phyloP scores from a whole-genome alignment of 805 yeast genomes.

The Jamesozyma rosinii region DNA sequence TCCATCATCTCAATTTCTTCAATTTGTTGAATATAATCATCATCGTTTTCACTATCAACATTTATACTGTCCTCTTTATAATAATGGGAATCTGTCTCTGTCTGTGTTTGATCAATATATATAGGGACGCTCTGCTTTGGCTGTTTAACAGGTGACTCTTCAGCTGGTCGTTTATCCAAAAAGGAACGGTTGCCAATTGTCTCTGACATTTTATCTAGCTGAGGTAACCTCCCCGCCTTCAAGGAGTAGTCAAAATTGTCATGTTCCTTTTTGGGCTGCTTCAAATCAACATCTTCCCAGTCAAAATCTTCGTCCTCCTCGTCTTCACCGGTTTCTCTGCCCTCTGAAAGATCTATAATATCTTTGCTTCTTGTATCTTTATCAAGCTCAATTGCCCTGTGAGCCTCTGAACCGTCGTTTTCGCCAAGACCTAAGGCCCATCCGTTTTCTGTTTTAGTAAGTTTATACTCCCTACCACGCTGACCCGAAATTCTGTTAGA shows the following conservation, averaged over 20 bases:
- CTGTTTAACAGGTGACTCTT: conserved; percentile 15
- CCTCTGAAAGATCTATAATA: background rate
- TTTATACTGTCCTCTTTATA: conserved; percentile 2
- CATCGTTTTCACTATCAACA: conserved; percentile 14
- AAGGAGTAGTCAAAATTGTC: conserved; percentile 34
- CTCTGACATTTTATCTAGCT: conserved; percentile 10
- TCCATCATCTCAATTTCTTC: conserved; percentile 33
- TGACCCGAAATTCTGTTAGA: conserved; percentile 68
- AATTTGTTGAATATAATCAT: conserved; percentile 20
- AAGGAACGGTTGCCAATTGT: conserved; percentile 25
- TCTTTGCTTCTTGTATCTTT: conserved; percentile 17
- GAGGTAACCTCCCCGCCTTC: conserved; percentile 35
- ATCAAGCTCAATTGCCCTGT: conserved; percentile 45
- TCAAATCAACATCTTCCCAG: conserved; percentile 60
- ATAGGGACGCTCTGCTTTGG: background rate
- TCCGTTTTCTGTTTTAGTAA: conserved; percentile 71
- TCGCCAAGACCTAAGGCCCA: conserved; percentile 64
- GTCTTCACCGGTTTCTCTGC: conserved; percentile 19
- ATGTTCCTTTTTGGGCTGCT: conserved; percentile 16
- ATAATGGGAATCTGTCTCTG: background rate
- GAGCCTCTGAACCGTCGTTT: conserved; percentile 33
- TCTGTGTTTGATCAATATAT: background rate
- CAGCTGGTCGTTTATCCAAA: conserved; percentile 21
- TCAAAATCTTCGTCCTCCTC: conserved; percentile 21
- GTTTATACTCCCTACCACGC: conserved; percentile 61